A percentile compares a stretch with the other conserved stretches of the same genome.
Conservation (phyloP, 108 stramenopile species). For the Seminavis robusta region DNA sequence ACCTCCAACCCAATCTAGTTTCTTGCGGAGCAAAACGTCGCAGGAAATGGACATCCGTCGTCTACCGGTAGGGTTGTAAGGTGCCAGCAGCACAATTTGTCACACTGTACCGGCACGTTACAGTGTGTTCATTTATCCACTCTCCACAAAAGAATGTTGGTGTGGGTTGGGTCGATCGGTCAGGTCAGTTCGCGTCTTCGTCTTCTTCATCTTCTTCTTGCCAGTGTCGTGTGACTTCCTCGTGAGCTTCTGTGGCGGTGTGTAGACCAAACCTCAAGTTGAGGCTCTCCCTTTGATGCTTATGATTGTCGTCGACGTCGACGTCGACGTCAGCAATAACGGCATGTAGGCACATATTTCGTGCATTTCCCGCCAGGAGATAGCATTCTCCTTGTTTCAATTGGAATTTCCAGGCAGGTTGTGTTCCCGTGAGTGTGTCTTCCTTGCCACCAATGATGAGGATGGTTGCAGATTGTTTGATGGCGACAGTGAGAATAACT, state of each 20-base stretch:
- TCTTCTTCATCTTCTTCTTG: too few relatives aligned
- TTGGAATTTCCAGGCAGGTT: constrained; percentile 12
- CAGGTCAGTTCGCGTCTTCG: too few relatives aligned
- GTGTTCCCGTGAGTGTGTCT: too few relatives aligned
- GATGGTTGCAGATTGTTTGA: not conserved
- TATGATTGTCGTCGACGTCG: not conserved
- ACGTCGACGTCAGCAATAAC: constrained; percentile 7
- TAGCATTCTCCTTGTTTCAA: constrained; percentile 7
- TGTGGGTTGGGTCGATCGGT: too few relatives aligned
- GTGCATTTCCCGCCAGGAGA: constrained; percentile 4
- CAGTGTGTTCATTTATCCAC: too few relatives aligned
- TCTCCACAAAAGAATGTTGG: too few relatives aligned
- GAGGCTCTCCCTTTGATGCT: not conserved
- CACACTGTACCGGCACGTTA: too few relatives aligned
- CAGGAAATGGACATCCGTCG: too few relatives aligned
- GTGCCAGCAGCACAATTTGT: too few relatives aligned
- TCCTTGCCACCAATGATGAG: constrained; percentile 3
- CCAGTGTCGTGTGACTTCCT: not conserved
- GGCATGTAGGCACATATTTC: constrained; percentile 14
- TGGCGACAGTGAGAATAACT: constrained; percentile 23
- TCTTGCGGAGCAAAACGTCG: too few relatives aligned
- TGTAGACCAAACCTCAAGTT: constrained; percentile 19
- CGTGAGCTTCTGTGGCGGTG: constrained; percentile 1
- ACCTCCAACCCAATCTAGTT: too few relatives aligned
- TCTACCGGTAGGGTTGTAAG: too few relatives aligned